Evolutionary conservation across 768 basidiomycete species (phyloP).

Genomic region (Podaxis sp.): DNA sequence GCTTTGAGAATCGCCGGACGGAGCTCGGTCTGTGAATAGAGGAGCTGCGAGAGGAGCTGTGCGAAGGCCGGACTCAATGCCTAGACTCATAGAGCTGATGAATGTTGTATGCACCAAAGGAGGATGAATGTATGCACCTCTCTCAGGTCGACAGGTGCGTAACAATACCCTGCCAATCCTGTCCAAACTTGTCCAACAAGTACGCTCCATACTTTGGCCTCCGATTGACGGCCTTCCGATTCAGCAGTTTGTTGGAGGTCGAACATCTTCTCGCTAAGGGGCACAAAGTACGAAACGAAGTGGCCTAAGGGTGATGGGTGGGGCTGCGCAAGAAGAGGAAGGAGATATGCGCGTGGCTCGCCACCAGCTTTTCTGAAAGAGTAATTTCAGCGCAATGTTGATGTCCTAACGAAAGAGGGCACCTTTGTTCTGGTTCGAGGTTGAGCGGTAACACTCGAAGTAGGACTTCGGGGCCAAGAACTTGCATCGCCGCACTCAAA

Average conservation of each 20-base stretch:
- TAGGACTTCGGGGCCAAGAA: slow-evolving; percentile 82
- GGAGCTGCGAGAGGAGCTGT: slow-evolving; percentile 85
- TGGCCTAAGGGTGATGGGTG: slow-evolving; percentile 82
- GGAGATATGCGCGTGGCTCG: slow-evolving; percentile 88
- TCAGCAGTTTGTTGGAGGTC: slow-evolving; percentile 82
- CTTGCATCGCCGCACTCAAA: slow-evolving; percentile 77
- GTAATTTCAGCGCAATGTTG: background rate
- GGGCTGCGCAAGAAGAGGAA: slow-evolving; percentile 81
- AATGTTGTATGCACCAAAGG: background rate
- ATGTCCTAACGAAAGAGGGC: slow-evolving; percentile 26
- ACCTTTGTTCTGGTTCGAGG: slow-evolving; percentile 80
- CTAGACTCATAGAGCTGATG: slow-evolving; percentile 37
- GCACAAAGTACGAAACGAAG: slow-evolving; percentile 90
- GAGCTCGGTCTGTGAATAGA: slow-evolving; percentile 88
- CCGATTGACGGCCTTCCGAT: slow-evolving; percentile 67
- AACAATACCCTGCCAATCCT: slow-evolving; percentile 89
- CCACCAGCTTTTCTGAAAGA: slow-evolving; percentile 58
- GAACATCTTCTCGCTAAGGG: slow-evolving; percentile 92
- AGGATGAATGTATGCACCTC: slow-evolving; percentile 41
- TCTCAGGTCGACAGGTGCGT: slow-evolving; percentile 71
- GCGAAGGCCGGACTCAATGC: slow-evolving; percentile 76
- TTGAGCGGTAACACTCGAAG: slow-evolving; percentile 80
- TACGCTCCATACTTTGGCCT: slow-evolving; percentile 95
- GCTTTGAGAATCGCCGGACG: slow-evolving; percentile 81
- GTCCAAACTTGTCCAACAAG: slow-evolving; percentile 93